Conservation (phyloP, 495 filamentous ascomycete genomes). For the Lepidopterella palustris region DNA sequence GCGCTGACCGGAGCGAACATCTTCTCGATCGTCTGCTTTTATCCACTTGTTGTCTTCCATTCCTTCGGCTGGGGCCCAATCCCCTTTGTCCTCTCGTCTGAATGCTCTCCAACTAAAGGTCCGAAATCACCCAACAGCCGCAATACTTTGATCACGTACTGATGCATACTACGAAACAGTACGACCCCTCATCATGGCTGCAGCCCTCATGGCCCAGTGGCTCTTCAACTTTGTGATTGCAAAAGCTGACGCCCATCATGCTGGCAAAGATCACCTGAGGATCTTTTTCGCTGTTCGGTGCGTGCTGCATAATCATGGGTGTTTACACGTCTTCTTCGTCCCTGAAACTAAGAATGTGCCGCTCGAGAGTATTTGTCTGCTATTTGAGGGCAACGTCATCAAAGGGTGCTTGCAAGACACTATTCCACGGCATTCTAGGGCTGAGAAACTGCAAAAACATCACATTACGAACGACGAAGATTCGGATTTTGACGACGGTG, state of each 20-base stretch:
- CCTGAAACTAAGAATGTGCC: conserved; percentile 28
- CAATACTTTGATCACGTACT: no score
- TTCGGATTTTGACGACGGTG: conserved; percentile 2
- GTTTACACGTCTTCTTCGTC: conserved; percentile 31
- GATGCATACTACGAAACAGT: no score
- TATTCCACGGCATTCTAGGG: conserved; percentile 21
- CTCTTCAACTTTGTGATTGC: conserved; percentile 66
- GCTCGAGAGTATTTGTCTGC: conserved; percentile 25
- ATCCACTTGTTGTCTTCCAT: conserved; percentile 68
- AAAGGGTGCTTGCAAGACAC: conserved; percentile 22
- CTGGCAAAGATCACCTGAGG: conserved; percentile 40
- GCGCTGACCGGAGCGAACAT: conserved; percentile 26
- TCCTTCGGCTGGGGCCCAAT: conserved; percentile 75
- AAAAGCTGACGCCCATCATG: conserved; percentile 56
- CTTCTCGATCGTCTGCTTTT: conserved; percentile 47
- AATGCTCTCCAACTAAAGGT: conserved; percentile 27
- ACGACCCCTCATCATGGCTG: conserved; percentile 24
- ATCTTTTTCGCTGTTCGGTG: conserved; percentile 40
- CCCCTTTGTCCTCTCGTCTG: conserved; percentile 43
- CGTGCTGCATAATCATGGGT: conserved; percentile 29
- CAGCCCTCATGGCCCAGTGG: conserved; percentile 64
- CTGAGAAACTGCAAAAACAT: conserved; percentile 24
- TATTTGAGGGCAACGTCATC: conserved; percentile 28
- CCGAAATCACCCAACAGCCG: background rate
- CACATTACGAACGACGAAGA: conserved; percentile 17